Base-by-base conservation (phyloP, 2,329 filamentous ascomycete species). In the Alternaria sp. region DNA sequence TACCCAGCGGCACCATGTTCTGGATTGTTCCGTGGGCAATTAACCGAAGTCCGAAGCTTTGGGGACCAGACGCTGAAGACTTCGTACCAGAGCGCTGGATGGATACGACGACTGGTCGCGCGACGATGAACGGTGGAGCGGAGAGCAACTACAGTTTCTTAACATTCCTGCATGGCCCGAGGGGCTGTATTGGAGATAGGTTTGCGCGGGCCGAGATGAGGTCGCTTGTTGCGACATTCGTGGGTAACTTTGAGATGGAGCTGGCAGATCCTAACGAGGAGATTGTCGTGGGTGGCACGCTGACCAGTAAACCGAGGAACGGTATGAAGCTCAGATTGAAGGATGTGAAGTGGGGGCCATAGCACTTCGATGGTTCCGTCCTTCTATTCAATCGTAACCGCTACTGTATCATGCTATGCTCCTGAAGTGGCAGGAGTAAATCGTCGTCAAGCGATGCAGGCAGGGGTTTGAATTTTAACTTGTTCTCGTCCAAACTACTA, bases 51-150 rank as follows among this genome's bases (percentile, higher is more conserved):
- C 77, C 81, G 1, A 26, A 65, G 1, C 74, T 82, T 20, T 83
- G 82, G 82, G 81, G 80, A 18, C 51, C 70, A 0, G 72, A 81
- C 36, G 75, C 81, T 3, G 75, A 77, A n/a, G 58, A 73, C 0
- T 83, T 83, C 67, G 63, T 72, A 0, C 82, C 82, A 0, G 79
- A 82, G 22, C 75, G 82, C 26, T 83, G 82, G 82, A 79, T 84
- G 56, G 79, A 82, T 56, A 63, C 64, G 20, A 54, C 69, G 26
- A 72, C 65, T 16, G 76, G 73, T 3, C 73, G 74, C 14, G 75
- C 79, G 4, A 82, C 81, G 20, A 80, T 78, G 66, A 71, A 70
- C n/a, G 80, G 75, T 8, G 73, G 75, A 30, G 71, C 74, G 1
- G 69, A 72, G 5, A 80, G 78, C 60, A 80, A 80, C 56, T 81